These are phyloP conservation scores for Penicillium psychrosexuale DNA, from an alignment of 2,329 filamentous ascomycete genomes.

Conservation along the genomic window DNA sequence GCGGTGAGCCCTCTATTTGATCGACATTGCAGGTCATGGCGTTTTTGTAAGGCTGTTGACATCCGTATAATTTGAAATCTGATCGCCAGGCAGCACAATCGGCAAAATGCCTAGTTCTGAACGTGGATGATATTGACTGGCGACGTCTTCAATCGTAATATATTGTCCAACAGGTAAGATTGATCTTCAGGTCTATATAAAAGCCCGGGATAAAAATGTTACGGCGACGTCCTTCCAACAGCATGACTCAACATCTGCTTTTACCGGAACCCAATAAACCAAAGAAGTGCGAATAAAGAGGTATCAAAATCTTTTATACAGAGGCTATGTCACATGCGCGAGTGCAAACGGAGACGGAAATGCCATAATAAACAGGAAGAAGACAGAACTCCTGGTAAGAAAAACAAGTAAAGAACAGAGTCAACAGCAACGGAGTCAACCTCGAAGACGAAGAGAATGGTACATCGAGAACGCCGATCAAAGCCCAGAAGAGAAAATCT, in stretches of 20 bases:
- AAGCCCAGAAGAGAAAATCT: constrained; percentile 2
- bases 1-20: neutral
- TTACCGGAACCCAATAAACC: neutral
- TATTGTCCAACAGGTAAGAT: neutral
- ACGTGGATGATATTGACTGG: neutral
- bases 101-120: neutral
- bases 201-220: neutral
- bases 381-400: constrained; percentile 20
- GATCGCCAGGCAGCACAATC: neutral
- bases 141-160: neutral
- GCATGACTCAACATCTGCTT: neutral
- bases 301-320: constrained; percentile 28
- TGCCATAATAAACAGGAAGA: constrained; percentile 18
- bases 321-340: constrained; percentile 27
- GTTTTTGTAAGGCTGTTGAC: neutral
- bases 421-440: constrained; percentile 9
- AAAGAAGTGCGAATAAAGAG: constrained; percentile 5
- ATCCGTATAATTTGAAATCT: neutral
- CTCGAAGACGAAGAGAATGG: neutral
- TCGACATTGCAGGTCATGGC: neutral
- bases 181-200: neutral
- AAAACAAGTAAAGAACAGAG: constrained; percentile 8
- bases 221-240: neutral
- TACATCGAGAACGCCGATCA: neutral
- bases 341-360: constrained; percentile 17